These are phyloP conservation scores for Cercospora citrullina DNA, from an alignment of 2,329 filamentous ascomycete genomes.

Conservation along the genomic window DNA sequence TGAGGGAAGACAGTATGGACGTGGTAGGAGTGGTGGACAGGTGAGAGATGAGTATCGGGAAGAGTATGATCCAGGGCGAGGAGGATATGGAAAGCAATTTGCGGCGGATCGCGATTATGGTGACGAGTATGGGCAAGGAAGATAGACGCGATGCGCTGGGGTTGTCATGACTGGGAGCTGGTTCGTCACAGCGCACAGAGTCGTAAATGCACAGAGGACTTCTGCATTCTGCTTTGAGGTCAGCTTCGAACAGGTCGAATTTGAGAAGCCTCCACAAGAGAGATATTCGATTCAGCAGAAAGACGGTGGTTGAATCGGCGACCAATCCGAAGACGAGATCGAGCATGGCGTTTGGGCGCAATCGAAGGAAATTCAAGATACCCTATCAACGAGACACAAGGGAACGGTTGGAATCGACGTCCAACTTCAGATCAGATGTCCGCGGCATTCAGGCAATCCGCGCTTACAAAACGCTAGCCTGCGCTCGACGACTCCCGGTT, in stretches of 20 bases:
- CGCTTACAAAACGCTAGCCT: neutral
- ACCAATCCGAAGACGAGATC: neutral
- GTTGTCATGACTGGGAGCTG: neutral
- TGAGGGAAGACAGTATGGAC: conserved; percentile 90
- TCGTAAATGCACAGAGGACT: neutral
- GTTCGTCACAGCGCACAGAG: too few relatives aligned
- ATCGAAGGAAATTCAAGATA: neutral
- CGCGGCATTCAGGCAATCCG: neutral
- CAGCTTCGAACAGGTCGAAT: neutral
- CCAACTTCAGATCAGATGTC: neutral
- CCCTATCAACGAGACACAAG: neutral
- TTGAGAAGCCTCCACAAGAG: neutral
- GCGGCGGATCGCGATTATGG: conserved; percentile 56
- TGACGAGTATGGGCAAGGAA: conserved; percentile 28
- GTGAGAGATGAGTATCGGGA: conserved; percentile 97
- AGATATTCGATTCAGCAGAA: neutral
- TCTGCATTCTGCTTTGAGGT: neutral
- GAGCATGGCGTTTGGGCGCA: neutral
- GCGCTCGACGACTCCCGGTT: neutral
- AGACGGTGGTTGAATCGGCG: neutral
- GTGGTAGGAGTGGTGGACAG: conserved; percentile 93
- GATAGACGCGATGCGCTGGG: neutral
- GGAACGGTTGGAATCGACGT: neutral
- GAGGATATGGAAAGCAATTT: conserved; percentile 80
- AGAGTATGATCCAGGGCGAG: conserved; percentile 92